Base-by-base conservation (phyloP, 495 filamentous ascomycete species). In the Podospora pseudopauciseta region DNA sequence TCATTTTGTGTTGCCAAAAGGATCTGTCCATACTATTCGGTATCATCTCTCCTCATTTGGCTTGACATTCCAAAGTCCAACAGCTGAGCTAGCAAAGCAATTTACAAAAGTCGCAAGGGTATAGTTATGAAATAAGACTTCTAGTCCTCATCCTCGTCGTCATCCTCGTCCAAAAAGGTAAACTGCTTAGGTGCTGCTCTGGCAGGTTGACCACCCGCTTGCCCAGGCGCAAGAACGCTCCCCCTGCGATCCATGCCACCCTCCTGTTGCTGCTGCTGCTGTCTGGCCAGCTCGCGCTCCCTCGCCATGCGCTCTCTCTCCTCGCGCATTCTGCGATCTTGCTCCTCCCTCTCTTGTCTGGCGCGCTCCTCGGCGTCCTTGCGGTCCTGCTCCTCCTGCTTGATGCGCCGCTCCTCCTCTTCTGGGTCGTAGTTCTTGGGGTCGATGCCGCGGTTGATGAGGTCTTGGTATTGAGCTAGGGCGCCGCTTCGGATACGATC, bases 401-500 rank as follows among this genome's bases (percentile, higher is more conserved):
- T 77, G 66, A 79, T 77, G 9, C 73, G 73, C 65, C 74, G 76
- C 60, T 81, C 82, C 68, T 83, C 83, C 61, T 78, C 80, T 69
- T 82, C 83, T 27, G 82, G 84, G 67, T 85, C 86, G 77, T 86
- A 86, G 13, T 78, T 82, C 58, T 77, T 78, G 34, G 83, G 83
- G 73, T 90, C 86, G 66, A 83, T 79, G 1, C 87, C 88, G 53
- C 81, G 73, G 70, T 90, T 87, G 4, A 84, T 44, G 72, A 90
- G 79, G 27, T 76, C 74, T 68, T 89, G 86, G 27, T 89, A 84
- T 39, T 79, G 76, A 4, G 83, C 87, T 63, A 93, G 80, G 5
- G 85, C 88, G 44, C 91, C 90, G 44, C 79, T 75, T 53, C 85
- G 83, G 65, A 93, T 88, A 16, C 82, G 78, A 30, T 86, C 83